Conservation (phyloP, 345 rosid genomes). For the Kernera saxatilis region DNA sequence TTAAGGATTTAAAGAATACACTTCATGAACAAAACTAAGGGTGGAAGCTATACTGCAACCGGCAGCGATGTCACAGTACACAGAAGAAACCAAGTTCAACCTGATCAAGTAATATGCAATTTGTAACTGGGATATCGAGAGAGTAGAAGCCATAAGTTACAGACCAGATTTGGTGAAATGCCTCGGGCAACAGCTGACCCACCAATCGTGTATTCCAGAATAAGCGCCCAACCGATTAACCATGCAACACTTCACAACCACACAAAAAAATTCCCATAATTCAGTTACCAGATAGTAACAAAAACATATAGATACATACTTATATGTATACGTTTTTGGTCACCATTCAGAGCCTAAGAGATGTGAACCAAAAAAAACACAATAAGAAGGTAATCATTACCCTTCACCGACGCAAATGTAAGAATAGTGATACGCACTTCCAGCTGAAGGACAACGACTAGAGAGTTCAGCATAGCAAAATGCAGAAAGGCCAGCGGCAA, state of each 20-base stretch:
- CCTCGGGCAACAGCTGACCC: constrained; percentile 96
- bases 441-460: constrained; percentile 98
- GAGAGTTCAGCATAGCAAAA: constrained; percentile 97
- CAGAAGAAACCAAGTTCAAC: neutral
- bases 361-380: no score
- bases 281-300: neutral
- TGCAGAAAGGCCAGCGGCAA: constrained; percentile 92
- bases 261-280: neutral
- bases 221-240: constrained; percentile 92
- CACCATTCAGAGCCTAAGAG: no score
- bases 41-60: neutral
- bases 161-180: constrained; percentile 83
- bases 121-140: neutral
- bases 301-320: no score
- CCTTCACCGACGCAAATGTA: constrained; percentile 98
- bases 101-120: neutral
- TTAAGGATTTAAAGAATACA: neutral
- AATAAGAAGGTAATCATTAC: constrained; percentile 22
- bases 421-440: constrained; percentile 97
- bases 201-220: constrained; percentile 92
- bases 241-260: constrained; percentile 64
- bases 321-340: no score
- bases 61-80: neutral
- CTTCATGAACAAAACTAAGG: neutral
- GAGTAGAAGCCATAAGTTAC: neutral